Conservation (phyloP, 1,284 basidiomycete genomes). For the Ustilago tritici region DNA sequence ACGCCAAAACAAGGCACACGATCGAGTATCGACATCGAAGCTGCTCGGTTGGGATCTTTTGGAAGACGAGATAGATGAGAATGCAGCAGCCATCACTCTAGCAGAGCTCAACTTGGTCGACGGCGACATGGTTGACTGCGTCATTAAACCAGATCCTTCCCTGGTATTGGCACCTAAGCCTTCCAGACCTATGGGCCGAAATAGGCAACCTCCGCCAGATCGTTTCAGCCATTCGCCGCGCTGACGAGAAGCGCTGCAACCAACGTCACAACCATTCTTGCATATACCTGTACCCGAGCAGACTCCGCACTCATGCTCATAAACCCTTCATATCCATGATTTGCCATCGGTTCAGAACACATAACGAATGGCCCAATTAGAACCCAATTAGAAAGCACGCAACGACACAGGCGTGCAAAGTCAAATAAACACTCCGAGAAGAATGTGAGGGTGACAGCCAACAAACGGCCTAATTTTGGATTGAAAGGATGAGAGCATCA, state of each 20-base stretch:
- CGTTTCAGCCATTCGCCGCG: conserved; percentile 16
- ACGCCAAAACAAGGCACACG: not conserved
- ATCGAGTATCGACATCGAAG: conserved; percentile 4
- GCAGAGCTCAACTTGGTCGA: conserved; percentile 33
- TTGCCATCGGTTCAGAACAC: not conserved
- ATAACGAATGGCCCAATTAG: not conserved
- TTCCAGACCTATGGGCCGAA: conserved; percentile 15
- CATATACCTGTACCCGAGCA: conserved; percentile 3
- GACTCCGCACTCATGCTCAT: not conserved
- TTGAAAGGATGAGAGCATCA: conserved; percentile 19
- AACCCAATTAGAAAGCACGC: not conserved
- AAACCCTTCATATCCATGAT: conserved; percentile 1
- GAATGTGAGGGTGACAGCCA: conserved; percentile 17
- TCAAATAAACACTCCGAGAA: not conserved
- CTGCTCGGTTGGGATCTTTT: conserved; percentile 28
- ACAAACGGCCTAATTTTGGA: conserved; percentile 25
- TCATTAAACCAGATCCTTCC: conserved; percentile 40
- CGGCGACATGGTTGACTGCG: conserved; percentile 54
- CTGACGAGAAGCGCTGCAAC: not conserved
- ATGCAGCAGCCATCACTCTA: conserved; percentile 42
- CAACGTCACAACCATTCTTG: not conserved
- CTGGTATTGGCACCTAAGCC: conserved; percentile 25
- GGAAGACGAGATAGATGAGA: conserved; percentile 36
- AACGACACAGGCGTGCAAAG: not conserved
- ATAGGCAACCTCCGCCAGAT: conserved; percentile 19